A percentile compares a stretch with the other conserved stretches of the same genome.
Evolutionary conservation across 192 early-diverging fungal species (phyloP).

Genomic region (Podila epicladia): DNA sequence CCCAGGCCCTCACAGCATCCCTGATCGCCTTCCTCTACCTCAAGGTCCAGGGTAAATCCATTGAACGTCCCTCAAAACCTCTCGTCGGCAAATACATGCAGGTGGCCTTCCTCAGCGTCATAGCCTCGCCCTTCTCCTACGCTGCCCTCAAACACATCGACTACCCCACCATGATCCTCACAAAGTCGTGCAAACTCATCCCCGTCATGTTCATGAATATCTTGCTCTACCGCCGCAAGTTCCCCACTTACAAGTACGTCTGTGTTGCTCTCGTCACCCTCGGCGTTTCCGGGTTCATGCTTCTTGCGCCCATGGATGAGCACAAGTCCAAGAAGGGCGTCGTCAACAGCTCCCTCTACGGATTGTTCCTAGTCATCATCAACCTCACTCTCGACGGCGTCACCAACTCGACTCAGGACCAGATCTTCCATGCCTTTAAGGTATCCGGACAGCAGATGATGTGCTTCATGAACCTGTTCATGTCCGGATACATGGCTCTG

Average conservation of each 20-base stretch:
- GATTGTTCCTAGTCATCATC: slow-evolving; percentile 80
- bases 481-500: slow-evolving; percentile 71
- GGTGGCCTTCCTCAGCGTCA: slow-evolving; percentile 77
- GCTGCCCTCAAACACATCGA: slow-evolving; percentile 93
- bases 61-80: slow-evolving; percentile 26
- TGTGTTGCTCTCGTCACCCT: slow-evolving; percentile 88
- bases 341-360: slow-evolving; percentile 75
- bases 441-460: slow-evolving; percentile 96
- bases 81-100: slow-evolving; percentile 75
- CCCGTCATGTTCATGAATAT: slow-evolving; percentile 97
- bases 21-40: slow-evolving; percentile 82
- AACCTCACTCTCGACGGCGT: slow-evolving; percentile 94
- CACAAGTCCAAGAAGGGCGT: slow-evolving; percentile 54
- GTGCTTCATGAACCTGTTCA: slow-evolving; percentile 94
- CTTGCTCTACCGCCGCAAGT: slow-evolving; percentile 87
- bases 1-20: slow-evolving; percentile 85
- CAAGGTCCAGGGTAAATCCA: slow-evolving; percentile 56
- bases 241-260: slow-evolving; percentile 88
- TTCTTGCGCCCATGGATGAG: slow-evolving; percentile 71
- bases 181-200: slow-evolving; percentile 96
- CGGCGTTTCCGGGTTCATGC: slow-evolving; percentile 95
- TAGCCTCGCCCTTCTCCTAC: slow-evolving; percentile 93
- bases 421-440: slow-evolving; percentile 85
- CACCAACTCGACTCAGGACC: slow-evolving; percentile 97
- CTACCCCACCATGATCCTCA: slow-evolving; percentile 97